Conservation (phyloP, 2,329 filamentous ascomycete species). For the Colletotrichum tanaceti region DNA sequence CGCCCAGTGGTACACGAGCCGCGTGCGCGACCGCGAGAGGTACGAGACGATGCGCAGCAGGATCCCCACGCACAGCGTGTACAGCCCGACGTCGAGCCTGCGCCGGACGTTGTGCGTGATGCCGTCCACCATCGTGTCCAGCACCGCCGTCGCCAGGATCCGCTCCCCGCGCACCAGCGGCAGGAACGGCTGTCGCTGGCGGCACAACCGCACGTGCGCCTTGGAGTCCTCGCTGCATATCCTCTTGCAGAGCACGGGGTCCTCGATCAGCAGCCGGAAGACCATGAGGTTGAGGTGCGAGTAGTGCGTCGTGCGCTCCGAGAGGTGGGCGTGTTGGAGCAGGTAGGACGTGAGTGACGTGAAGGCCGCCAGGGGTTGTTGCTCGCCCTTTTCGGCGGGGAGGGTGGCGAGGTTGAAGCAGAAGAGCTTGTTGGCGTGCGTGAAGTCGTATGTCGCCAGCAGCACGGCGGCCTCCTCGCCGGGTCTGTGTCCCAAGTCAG, state of each 20-base stretch:
- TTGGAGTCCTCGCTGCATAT: conserved; percentile 85
- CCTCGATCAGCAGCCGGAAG: conserved; percentile 87
- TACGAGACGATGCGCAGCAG: conserved; percentile 86
- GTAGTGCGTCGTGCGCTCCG: conserved; percentile 81
- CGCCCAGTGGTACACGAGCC: conserved; percentile 91
- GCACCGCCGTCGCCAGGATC: conserved; percentile 77
- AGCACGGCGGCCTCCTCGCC: conserved; percentile 82
- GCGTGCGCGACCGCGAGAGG: conserved; percentile 82
- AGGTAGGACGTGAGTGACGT: conserved; percentile 93
- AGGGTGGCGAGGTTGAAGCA: conserved; percentile 83
- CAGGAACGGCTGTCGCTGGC: conserved; percentile 87
- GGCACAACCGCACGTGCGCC: conserved; percentile 81
- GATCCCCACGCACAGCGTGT: conserved; percentile 83
- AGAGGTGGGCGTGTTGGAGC: conserved; percentile 91
- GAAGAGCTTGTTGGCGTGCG: conserved; percentile 94
- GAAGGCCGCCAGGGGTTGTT: conserved; percentile 83
- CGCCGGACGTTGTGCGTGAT: conserved; percentile 94
- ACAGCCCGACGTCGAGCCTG: conserved; percentile 85
- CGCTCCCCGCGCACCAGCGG: conserved; percentile 80
- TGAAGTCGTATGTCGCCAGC: conserved; percentile 91
- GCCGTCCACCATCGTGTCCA: conserved; percentile 90
- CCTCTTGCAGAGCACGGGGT: conserved; percentile 82
- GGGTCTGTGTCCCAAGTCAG: conserved; percentile 67
- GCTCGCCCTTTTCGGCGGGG: conserved; percentile 70
- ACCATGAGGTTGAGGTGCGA: conserved; percentile 87